These are phyloP conservation scores for Hydnum rufescens DNA, from an alignment of 768 basidiomycete genomes.

Conservation along the genomic window DNA sequence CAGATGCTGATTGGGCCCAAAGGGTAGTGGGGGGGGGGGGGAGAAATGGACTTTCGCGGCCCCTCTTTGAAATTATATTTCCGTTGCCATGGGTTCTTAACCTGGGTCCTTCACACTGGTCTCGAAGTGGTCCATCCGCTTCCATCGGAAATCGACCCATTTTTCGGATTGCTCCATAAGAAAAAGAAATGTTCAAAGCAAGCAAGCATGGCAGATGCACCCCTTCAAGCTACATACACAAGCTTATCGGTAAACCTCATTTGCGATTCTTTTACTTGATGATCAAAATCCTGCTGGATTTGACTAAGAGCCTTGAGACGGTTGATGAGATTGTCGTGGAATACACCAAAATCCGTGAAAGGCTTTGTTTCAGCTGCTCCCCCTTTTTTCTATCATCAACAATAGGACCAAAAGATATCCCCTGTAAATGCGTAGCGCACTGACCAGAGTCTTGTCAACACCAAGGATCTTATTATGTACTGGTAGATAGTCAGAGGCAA, in stretches of 20 bases:
- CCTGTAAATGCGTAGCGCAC: too few species aligned
- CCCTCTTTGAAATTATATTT: constrained; percentile 69
- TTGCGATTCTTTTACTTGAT: constrained; percentile 63
- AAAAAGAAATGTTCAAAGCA: too few species aligned
- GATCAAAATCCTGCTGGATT: constrained; percentile 75
- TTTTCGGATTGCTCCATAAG: constrained; percentile 60
- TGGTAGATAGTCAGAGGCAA: constrained; percentile 83
- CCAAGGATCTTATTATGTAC: constrained; percentile 84
- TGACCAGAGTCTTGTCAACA: constrained; percentile 64
- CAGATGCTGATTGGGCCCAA: too few species aligned
- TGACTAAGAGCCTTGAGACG: constrained; percentile 69
- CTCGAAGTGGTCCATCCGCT: too few species aligned
- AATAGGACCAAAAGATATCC: not conserved
- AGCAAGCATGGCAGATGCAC: too few species aligned
- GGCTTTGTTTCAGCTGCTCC: constrained; percentile 56
- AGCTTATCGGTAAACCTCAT: constrained; percentile 50
- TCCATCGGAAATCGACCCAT: constrained; percentile 73
- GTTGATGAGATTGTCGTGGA: constrained; percentile 84
- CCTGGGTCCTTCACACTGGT: too few species aligned
- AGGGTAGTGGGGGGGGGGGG: too few species aligned
- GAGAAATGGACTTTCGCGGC: constrained; percentile 59
- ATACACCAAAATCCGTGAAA: constrained; percentile 81
- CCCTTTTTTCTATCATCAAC: too few species aligned
- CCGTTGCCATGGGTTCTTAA: too few species aligned
- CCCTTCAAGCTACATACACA: constrained; percentile 19